These are phyloP conservation scores for Lactifluus hygrophoroides DNA, from an alignment of 768 basidiomycete species.

Conservation along the genomic window DNA sequence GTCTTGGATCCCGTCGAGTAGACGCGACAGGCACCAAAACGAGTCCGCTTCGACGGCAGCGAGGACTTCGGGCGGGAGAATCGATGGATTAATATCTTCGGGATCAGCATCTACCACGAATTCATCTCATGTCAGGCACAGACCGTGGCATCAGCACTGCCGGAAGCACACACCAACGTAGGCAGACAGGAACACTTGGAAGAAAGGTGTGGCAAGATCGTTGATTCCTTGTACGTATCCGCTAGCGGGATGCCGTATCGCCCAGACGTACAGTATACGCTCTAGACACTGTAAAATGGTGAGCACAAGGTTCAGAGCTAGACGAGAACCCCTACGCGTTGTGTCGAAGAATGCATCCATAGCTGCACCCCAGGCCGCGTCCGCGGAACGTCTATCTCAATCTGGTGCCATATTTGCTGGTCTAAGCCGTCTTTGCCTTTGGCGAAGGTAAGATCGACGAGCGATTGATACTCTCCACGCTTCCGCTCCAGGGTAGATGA, in stretches of 20 bases:
- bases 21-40: conserved; percentile 95
- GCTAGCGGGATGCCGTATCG: conserved; percentile 95
- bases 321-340: conserved; percentile 50
- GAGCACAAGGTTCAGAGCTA: conserved; percentile 6
- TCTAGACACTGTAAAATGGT: conserved; percentile 64
- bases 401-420: conserved; percentile 99
- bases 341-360: conserved; percentile 88
- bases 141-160: background rate
- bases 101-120: conserved; percentile 73
- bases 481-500: conserved; percentile 75
- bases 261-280: conserved; percentile 96
- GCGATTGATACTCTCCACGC: conserved; percentile 82
- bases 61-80: conserved; percentile 60
- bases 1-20: conserved; percentile 96
- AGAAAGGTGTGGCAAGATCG: conserved; percentile 95
- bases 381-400: conserved; percentile 95
- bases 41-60: conserved; percentile 93
- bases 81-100: conserved; percentile 73
- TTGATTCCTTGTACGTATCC: conserved; percentile 99
- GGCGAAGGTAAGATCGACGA: conserved; percentile 86
- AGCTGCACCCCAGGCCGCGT: conserved; percentile 85
- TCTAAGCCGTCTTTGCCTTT: conserved; percentile 80
- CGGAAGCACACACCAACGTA: conserved; percentile 65
- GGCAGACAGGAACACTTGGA: conserved; percentile 90
- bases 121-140: background rate